Percentiles rank a stretch among this genome's conserved stretches.
phyloP scores from a whole-genome alignment of 2,329 filamentous ascomycete genomes.

The Basipetospora chlamydospora region DNA sequence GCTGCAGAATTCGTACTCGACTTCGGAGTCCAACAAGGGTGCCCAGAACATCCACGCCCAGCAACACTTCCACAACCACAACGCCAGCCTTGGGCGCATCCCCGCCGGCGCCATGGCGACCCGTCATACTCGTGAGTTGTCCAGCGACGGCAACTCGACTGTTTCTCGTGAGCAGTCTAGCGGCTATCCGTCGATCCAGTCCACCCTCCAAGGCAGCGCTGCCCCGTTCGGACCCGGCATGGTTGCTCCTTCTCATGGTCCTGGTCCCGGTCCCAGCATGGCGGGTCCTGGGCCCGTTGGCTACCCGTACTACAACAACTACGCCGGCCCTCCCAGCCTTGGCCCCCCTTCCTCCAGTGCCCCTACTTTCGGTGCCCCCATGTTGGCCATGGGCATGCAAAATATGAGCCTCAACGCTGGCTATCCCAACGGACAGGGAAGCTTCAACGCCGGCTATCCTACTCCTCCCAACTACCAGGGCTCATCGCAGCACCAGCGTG shows the following conservation, averaged over 20 bases:
- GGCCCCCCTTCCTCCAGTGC: conserved; percentile 13
- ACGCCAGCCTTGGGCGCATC: conserved; percentile 68
- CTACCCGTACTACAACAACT: conserved; percentile 6
- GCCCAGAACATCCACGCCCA: conserved; percentile 40
- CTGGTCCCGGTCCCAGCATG: conserved; percentile 18
- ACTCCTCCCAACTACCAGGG: conserved; percentile 19
- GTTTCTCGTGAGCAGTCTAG: conserved; percentile 27
- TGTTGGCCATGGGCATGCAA: conserved; percentile 55
- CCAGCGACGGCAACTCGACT: conserved; percentile 28
- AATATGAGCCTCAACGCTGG: conserved; percentile 32
- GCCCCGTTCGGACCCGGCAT: conserved; percentile 58
- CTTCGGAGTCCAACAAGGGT: conserved; percentile 74
- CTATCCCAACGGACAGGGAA: too few species aligned
- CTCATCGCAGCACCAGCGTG: conserved; percentile 30
- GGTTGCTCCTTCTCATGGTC: conserved; percentile 15
- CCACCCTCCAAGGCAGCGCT: conserved; percentile 66
- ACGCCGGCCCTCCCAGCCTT: neutral
- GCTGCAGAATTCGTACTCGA: conserved; percentile 77
- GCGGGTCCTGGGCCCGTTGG: conserved; percentile 13
- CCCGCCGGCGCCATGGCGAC: conserved; percentile 50
- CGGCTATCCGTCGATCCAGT: conserved; percentile 47
- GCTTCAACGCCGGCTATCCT: too few species aligned
- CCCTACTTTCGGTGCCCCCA: conserved; percentile 31
- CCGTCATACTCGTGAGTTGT: conserved; percentile 61
- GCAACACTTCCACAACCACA: conserved; percentile 61